Evolutionary conservation across 1,284 basidiomycete genomes (phyloP).

Genomic region (Gastroboletus turbinatus): DNA sequence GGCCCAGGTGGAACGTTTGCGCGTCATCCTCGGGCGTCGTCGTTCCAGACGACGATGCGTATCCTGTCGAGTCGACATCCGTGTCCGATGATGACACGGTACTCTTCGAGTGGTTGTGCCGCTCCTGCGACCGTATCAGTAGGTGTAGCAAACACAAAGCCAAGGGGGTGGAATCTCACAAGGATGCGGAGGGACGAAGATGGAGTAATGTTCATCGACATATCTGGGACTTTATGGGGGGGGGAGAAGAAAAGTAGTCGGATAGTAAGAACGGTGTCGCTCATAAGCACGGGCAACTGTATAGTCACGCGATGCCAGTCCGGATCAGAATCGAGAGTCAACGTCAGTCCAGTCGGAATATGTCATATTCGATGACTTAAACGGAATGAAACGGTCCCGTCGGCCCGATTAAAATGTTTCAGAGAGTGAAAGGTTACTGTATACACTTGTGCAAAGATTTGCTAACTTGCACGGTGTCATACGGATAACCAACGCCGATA

Average conservation of each 20-base stretch:
- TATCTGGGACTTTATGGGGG: neutral
- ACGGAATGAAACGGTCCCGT: neutral
- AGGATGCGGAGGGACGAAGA: slow-evolving; percentile 19
- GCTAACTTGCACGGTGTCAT: slow-evolving; percentile 30
- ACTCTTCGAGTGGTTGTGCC: slow-evolving; percentile 17
- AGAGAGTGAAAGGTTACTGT: neutral
- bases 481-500: slow-evolving; percentile 72
- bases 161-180: slow-evolving; percentile 5
- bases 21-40: slow-evolving; percentile 34
- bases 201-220: slow-evolving; percentile 8
- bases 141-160: neutral
- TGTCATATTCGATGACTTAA: slow-evolving; percentile 9
- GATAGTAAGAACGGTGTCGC: neutral
- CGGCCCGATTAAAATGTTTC: slow-evolving; percentile 4
- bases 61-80: slow-evolving; percentile 21
- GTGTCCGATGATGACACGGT: slow-evolving; percentile 27
- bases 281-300: neutral
- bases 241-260: neutral
- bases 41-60: slow-evolving; percentile 32
- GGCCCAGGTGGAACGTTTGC: slow-evolving; percentile 22
- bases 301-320: slow-evolving; percentile 1
- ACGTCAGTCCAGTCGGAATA: neutral
- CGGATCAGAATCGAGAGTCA: slow-evolving; percentile 7
- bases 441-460: neutral
- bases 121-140: slow-evolving; percentile 15